Conservation (phyloP, 306 rosid genomes). For the Cyclanthera cordifolia region DNA sequence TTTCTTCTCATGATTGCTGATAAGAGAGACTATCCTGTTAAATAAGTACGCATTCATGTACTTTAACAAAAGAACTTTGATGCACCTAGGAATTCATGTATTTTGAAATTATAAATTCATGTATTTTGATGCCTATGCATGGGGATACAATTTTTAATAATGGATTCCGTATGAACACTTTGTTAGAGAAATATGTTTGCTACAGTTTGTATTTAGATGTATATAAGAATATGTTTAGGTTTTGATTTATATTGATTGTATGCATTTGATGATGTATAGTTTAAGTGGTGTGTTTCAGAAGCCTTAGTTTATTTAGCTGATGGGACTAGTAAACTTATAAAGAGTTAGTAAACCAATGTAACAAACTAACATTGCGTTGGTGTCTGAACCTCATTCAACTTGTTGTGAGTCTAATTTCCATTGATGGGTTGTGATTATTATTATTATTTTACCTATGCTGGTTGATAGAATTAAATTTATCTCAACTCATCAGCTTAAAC, state of each 20-base stretch:
- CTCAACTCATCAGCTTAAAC: no score
- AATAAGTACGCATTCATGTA: no score
- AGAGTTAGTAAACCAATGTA: neutral
- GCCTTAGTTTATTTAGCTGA: neutral
- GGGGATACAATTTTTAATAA: neutral
- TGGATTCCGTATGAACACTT: neutral
- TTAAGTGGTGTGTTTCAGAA: neutral
- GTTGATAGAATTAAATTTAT: no score
- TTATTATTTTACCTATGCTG: neutral
- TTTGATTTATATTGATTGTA: neutral
- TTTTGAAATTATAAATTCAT: neutral
- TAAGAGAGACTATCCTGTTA: no score
- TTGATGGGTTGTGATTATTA: neutral
- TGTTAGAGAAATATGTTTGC: neutral
- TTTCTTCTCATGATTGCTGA: no score
- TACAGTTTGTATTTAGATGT: neutral
- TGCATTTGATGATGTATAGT: neutral
- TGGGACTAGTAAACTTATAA: neutral
- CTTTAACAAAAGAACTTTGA: neutral
- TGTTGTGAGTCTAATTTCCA: neutral
- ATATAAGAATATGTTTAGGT: neutral
- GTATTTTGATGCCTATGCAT: neutral
- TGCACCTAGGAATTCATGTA: neutral
- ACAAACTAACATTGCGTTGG: neutral
- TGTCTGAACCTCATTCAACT: neutral